Conservation (phyloP, 192 early-diverging fungal genomes). For the Podila epigama region DNA sequence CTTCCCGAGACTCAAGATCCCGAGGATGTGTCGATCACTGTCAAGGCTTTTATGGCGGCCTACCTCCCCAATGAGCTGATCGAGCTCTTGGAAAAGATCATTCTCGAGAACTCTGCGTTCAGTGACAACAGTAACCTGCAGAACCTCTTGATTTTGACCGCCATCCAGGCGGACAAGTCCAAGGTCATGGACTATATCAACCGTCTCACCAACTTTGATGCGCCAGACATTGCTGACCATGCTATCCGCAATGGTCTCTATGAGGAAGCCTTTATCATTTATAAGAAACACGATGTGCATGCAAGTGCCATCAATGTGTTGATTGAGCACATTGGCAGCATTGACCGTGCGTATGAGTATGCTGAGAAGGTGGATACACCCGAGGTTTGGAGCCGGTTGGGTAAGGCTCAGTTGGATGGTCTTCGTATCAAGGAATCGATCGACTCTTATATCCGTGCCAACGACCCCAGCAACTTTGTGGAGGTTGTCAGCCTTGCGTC, state of each 20-base stretch:
- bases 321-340: constrained; percentile 89
- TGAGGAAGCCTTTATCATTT: constrained; percentile 98
- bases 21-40: constrained; percentile 95
- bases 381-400: constrained; percentile 96
- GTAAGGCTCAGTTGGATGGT: constrained; percentile 92
- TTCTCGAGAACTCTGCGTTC: constrained; percentile 90
- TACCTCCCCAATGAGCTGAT: constrained; percentile 94
- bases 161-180: constrained; percentile 83
- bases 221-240: constrained; percentile 96
- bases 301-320: constrained; percentile 89
- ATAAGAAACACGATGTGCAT: constrained; percentile 93
- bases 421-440: constrained; percentile 95
- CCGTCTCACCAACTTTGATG: constrained; percentile 96
- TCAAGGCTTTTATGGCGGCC: constrained; percentile 97
- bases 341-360: constrained; percentile 97
- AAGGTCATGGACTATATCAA: constrained; percentile 89
- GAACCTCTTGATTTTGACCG: constrained; percentile 95
- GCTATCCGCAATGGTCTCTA: constrained; percentile 87
- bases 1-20: constrained; percentile 93
- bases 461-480: constrained; percentile 86
- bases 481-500: constrained; percentile 88
- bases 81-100: constrained; percentile 93
- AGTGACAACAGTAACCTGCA: constrained; percentile 94
- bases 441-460: constrained; percentile 96
- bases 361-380: constrained; percentile 90